Evolutionary conservation across 441 rosid species (phyloP).

Genomic region (Raphanus hybrid): DNA sequence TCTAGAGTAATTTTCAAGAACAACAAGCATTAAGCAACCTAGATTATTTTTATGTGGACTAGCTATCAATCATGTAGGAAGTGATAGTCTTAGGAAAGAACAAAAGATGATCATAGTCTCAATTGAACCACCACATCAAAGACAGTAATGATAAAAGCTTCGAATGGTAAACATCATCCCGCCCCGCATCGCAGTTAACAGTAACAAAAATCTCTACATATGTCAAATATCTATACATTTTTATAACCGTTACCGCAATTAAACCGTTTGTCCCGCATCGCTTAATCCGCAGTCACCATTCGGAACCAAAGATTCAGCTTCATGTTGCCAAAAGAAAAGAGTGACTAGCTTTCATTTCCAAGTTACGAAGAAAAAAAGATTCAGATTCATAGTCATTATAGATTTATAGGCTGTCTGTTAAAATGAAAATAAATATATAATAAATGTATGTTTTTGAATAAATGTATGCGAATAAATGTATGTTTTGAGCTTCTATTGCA

Average conservation of each 20-base stretch:
- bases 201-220: too few relatives aligned
- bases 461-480: neutral
- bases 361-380: neutral
- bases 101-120: neutral
- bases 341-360: neutral
- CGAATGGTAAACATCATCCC: too few relatives aligned
- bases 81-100: neutral
- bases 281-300: too few relatives aligned
- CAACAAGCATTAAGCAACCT: neutral
- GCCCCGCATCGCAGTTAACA: too few relatives aligned
- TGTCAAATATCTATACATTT: too few relatives aligned
- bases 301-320: neutral
- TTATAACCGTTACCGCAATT: too few relatives aligned
- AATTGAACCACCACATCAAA: conserved; percentile 1
- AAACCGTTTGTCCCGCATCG: too few relatives aligned
- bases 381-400: neutral
- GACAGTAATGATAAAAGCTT: neutral
- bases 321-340: neutral
- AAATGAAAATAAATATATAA: conserved; percentile 1
- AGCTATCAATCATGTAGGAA: neutral
- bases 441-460: neutral
- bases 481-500: neutral
- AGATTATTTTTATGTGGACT: neutral
- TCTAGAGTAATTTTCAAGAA: neutral
- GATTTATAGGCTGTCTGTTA: neutral